Percentiles rank a stretch among this genome's conserved stretches.
These are phyloP conservation scores for Mortierella sp. DNA, from an alignment of 371 early-diverging fungal genomes.

Conservation along the genomic window DNA sequence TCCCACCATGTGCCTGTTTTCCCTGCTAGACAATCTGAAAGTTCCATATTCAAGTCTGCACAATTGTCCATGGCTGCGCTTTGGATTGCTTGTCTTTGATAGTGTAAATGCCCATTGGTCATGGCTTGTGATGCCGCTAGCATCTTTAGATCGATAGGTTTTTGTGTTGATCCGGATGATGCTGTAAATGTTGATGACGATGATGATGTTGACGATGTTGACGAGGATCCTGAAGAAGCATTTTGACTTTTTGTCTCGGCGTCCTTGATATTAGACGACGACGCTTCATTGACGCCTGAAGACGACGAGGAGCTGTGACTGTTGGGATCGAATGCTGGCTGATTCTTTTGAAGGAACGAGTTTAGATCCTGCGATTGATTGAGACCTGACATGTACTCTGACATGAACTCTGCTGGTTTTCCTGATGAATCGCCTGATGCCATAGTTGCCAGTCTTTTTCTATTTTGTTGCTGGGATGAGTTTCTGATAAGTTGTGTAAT, in stretches of 20 bases:
- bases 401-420: conserved; percentile 45
- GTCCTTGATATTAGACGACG: not conserved
- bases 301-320: conserved; percentile 4
- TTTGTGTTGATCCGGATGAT: conserved; percentile 1
- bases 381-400: conserved; percentile 52
- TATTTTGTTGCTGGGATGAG: no score
- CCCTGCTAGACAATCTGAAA: conserved; percentile 63
- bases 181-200: not conserved
- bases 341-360: conserved; percentile 51
- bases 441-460: no score
- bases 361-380: conserved; percentile 45
- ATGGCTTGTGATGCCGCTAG: conserved; percentile 23
- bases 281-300: not conserved
- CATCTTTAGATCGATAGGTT: conserved; percentile 7
- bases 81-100: conserved; percentile 67
- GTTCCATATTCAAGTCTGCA: conserved; percentile 66
- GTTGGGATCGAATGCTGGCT: conserved; percentile 34
- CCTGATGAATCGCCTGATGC: conserved; percentile 25
- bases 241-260: not conserved
- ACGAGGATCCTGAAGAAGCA: not conserved
- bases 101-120: conserved; percentile 23
- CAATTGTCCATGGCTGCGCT: conserved; percentile 65
- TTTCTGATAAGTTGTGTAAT: no score
- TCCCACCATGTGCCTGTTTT: conserved; percentile 74
- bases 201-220: conserved; percentile 1